Conservation (phyloP, 2,329 filamentous ascomycete genomes). For the Knoxdaviesia proteae region DNA sequence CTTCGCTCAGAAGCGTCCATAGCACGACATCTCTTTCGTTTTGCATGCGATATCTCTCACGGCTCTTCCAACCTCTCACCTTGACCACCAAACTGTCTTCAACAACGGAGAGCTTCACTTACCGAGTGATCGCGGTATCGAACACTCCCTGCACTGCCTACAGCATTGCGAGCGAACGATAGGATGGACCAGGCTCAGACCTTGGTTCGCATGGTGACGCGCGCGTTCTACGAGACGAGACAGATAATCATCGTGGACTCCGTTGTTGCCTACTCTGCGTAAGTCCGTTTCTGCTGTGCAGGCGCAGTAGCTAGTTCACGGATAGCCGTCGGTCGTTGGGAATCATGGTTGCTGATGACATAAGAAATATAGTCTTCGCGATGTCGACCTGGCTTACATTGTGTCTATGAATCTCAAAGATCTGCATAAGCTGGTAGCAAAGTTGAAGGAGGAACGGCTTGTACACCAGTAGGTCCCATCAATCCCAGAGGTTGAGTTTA, state of each 20-base stretch:
- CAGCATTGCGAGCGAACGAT: too few species aligned
- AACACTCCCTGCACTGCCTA: too few species aligned
- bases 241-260: slow-evolving; percentile 74
- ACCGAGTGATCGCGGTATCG: too few species aligned
- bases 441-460: slow-evolving; percentile 68
- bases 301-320: background rate
- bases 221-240: slow-evolving; percentile 71
- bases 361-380: slow-evolving; percentile 38
- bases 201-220: slow-evolving; percentile 67
- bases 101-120: too few species aligned
- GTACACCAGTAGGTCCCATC: slow-evolving; percentile 4
- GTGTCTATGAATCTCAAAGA: slow-evolving; percentile 84
- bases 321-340: background rate
- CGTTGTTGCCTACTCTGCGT: slow-evolving; percentile 64
- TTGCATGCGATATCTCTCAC: too few species aligned
- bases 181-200: slow-evolving; percentile 40
- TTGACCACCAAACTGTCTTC: too few species aligned
- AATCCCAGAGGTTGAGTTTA: background rate
- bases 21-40: too few species aligned
- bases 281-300: slow-evolving; percentile 14
- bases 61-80: too few species aligned
- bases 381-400: slow-evolving; percentile 71
- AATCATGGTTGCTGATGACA: too few species aligned
- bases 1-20: too few species aligned
- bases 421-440: slow-evolving; percentile 72